phyloP scores from a whole-genome alignment of 176 grass and related monocot species.

The Bonia amplexicaulis region DNA sequence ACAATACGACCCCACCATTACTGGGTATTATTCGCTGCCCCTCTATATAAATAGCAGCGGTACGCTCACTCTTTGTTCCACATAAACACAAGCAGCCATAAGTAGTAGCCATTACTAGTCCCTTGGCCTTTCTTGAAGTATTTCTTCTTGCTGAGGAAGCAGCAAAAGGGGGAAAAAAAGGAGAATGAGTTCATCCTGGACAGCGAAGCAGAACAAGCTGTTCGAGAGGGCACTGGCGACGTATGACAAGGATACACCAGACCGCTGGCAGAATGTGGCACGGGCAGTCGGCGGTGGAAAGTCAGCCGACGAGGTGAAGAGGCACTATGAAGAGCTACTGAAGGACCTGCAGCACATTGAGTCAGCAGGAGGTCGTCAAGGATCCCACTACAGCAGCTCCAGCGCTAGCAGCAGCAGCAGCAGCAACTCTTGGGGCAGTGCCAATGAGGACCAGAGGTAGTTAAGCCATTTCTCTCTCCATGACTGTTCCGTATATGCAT shows the following conservation, averaged over 20 bases:
- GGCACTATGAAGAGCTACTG: slow-evolving; percentile 44
- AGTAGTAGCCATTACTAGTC: neutral
- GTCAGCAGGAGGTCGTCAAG: neutral
- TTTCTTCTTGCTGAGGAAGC: neutral
- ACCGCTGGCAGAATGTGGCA: slow-evolving; percentile 76
- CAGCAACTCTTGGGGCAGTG: slow-evolving; percentile 28
- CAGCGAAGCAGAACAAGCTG: slow-evolving; percentile 53
- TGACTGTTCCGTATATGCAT: neutral
- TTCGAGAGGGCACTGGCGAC: slow-evolving; percentile 65
- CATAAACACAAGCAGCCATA: slow-evolving; percentile 32
- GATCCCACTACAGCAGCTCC: slow-evolving; percentile 10
- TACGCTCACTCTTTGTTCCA: slow-evolving; percentile 28
- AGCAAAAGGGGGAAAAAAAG: neutral
- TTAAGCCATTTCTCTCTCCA: neutral
- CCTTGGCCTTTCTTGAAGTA: slow-evolving; percentile 6
- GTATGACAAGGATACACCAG: slow-evolving; percentile 66
- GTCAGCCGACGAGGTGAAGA: slow-evolving; percentile 63
- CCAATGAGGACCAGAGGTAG: slow-evolving; percentile 50
- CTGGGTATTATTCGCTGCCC: slow-evolving; percentile 27
- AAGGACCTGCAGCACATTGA: slow-evolving; percentile 51
- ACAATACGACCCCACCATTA: neutral
- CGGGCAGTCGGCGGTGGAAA: slow-evolving; percentile 57
- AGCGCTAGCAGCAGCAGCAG: slow-evolving; percentile 17
- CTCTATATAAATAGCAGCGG: slow-evolving; percentile 63
- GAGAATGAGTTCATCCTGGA: slow-evolving; percentile 66